Evolutionary conservation across 371 early-diverging fungal species (phyloP).

Genomic region (Blastocladiella emersonii): DNA sequence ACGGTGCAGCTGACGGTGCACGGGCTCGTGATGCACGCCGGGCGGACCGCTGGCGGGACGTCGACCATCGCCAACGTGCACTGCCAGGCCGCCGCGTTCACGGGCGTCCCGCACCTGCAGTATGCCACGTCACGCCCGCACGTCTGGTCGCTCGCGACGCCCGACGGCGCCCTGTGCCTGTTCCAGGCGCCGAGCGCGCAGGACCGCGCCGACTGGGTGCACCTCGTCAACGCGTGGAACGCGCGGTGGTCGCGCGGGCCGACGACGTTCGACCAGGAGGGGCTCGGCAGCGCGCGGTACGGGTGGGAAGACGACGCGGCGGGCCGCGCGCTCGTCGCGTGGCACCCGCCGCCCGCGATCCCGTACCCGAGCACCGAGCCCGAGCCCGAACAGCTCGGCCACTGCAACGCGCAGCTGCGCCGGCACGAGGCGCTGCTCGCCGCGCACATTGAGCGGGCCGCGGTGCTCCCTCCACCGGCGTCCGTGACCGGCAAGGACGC

Average conservation of each 20-base stretch:
- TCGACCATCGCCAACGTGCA: not conserved
- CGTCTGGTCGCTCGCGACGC: conserved; percentile 67
- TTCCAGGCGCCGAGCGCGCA: conserved; percentile 57
- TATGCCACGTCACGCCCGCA: conserved; percentile 58
- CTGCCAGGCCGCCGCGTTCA: conserved; percentile 10
- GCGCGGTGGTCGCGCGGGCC: conserved; percentile 28
- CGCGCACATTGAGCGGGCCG: not conserved
- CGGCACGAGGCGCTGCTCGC: not conserved
- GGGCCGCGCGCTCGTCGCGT: not conserved
- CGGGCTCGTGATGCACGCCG: too few relatives aligned
- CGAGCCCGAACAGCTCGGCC: not conserved
- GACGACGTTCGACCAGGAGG: not conserved
- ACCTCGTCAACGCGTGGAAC: conserved; percentile 81
- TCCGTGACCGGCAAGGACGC: too few relatives aligned
- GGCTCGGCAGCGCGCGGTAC: not conserved
- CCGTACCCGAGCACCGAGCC: not conserved
- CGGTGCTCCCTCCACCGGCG: not conserved
- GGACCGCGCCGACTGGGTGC: conserved; percentile 64
- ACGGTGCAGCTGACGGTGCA: not conserved
- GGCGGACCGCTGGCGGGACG: too few relatives aligned
- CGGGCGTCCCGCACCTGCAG: conserved; percentile 65
- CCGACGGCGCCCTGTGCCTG: conserved; percentile 63
- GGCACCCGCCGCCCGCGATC: not conserved
- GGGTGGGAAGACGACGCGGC: not conserved
- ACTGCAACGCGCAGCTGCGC: not conserved